Evolutionary conservation across 1,284 basidiomycete genomes (phyloP).

Genomic region (Chalciporus sp.): DNA sequence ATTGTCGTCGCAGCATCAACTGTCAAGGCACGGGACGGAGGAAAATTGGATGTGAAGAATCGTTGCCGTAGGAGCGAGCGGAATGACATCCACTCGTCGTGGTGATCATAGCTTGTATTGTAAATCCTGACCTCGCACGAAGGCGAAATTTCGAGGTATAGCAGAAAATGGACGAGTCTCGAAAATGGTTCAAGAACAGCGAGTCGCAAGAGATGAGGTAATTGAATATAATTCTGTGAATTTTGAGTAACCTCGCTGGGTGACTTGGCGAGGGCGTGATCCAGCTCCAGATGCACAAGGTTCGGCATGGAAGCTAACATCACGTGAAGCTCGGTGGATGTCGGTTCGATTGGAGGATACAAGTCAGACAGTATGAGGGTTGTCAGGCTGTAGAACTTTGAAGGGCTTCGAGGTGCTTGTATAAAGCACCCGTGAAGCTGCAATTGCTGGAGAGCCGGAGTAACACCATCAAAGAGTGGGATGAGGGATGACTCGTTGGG

Average conservation of each 20-base stretch:
- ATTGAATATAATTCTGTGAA: neutral
- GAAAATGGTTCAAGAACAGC: constrained; percentile 4
- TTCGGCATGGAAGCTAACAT: constrained; percentile 29
- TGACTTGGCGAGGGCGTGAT: neutral
- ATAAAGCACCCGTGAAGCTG: constrained; percentile 24
- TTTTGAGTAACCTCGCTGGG: neutral
- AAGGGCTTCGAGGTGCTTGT: constrained; percentile 22
- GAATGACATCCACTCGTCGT: too few species aligned
- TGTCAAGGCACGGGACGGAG: too few species aligned
- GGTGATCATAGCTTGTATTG: too few species aligned
- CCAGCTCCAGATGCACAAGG: constrained; percentile 30
- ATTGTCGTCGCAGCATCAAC: too few species aligned
- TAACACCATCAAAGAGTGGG: constrained; percentile 14
- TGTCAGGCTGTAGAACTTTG: constrained; percentile 28
- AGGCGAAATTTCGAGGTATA: neutral
- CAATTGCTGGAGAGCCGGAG: constrained; percentile 30
- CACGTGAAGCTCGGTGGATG: constrained; percentile 22
- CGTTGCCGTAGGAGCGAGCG: too few species aligned
- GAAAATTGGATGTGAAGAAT: too few species aligned
- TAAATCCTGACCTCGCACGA: too few species aligned
- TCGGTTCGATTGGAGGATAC: constrained; percentile 5
- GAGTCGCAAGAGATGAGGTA: constrained; percentile 13
- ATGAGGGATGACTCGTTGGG: too few species aligned
- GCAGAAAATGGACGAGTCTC: constrained; percentile 3
- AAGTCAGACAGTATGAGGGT: constrained; percentile 13